phyloP scores from a whole-genome alignment of 257 asterid genomes.

The Nicotiana noctiflora region DNA sequence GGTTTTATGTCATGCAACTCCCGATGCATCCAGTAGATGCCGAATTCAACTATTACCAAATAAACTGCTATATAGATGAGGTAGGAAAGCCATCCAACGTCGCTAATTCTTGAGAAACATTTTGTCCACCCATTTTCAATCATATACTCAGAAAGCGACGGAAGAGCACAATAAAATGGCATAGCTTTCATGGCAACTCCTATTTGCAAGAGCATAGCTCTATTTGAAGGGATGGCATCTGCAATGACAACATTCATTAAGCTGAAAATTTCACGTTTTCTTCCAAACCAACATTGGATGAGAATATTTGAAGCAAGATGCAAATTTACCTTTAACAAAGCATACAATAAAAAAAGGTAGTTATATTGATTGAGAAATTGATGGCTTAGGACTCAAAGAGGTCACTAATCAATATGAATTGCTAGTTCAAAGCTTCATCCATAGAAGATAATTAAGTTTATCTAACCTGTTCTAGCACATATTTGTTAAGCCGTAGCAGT shows the following conservation, averaged over 20 bases:
- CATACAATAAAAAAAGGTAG: background rate
- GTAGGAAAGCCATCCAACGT: constrained; percentile 60
- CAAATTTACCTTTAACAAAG: background rate
- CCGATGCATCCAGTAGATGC: constrained; percentile 97
- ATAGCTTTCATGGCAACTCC: constrained; percentile 96
- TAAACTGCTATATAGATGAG: constrained; percentile 38
- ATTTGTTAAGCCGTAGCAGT: background rate
- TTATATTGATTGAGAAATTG: background rate
- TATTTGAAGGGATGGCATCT: constrained; percentile 83
- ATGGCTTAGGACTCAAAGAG: background rate
- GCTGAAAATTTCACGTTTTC: background rate
- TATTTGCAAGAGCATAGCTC: constrained; percentile 86
- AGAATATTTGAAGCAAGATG: background rate
- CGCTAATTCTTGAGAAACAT: constrained; percentile 66
- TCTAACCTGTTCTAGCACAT: too few species aligned
- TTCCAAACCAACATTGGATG: background rate
- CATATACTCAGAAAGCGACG: constrained; percentile 82
- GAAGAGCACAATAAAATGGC: constrained; percentile 87
- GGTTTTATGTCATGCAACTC: constrained; percentile 96
- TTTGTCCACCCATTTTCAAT: constrained; percentile 85
- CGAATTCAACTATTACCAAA: constrained; percentile 78
- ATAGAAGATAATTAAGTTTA: too few species aligned
- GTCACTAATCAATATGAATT: background rate
- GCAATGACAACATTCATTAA: constrained; percentile 26
- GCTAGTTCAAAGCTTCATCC: too few species aligned